Evolutionary conservation across 1,284 basidiomycete species (phyloP).

Genomic region (Sporisorium graminicola): DNA sequence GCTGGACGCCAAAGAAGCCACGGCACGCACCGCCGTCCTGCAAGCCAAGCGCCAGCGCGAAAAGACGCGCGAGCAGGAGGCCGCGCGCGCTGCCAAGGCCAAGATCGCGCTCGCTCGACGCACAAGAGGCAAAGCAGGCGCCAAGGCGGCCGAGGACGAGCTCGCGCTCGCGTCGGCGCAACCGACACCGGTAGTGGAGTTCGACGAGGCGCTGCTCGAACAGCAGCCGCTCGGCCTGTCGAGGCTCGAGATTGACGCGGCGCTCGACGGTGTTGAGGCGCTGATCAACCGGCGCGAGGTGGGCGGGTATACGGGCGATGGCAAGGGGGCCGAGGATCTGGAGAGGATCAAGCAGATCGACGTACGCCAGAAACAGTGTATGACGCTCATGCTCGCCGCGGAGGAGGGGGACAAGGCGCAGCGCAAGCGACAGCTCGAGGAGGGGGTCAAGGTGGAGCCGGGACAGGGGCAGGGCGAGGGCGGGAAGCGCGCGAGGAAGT

Average conservation of each 20-base stretch:
- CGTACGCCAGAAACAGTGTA: constrained; percentile 40
- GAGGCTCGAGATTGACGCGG: constrained; percentile 77
- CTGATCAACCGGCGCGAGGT: constrained; percentile 22
- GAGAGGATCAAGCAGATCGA: constrained; percentile 59
- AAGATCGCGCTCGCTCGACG: constrained; percentile 26
- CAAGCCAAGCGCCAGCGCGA: constrained; percentile 16
- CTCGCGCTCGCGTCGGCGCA: constrained; percentile 7
- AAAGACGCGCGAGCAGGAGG: constrained; percentile 23
- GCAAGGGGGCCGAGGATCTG: constrained; percentile 37
- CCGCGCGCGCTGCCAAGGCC: constrained; percentile 15
- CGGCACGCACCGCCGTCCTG: constrained; percentile 4
- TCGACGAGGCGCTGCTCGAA: constrained; percentile 33
- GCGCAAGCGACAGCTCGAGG: background rate
- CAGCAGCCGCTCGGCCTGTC: constrained; percentile 70
- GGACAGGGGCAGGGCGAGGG: too few relatives aligned
- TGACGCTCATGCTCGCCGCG: constrained; percentile 26
- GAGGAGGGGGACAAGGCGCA: constrained; percentile 8
- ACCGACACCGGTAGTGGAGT: constrained; percentile 7
- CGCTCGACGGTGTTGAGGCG: constrained; percentile 72
- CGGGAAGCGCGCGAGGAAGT: constrained; percentile 4
- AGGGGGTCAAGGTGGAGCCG: too few relatives aligned
- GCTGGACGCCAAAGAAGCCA: constrained; percentile 67
- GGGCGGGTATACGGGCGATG: constrained; percentile 31
- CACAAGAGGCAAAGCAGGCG: constrained; percentile 35
- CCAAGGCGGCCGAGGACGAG: constrained; percentile 40